phyloP scores from a whole-genome alignment of 495 filamentous ascomycete genomes.

The Penicillium pancosmium region DNA sequence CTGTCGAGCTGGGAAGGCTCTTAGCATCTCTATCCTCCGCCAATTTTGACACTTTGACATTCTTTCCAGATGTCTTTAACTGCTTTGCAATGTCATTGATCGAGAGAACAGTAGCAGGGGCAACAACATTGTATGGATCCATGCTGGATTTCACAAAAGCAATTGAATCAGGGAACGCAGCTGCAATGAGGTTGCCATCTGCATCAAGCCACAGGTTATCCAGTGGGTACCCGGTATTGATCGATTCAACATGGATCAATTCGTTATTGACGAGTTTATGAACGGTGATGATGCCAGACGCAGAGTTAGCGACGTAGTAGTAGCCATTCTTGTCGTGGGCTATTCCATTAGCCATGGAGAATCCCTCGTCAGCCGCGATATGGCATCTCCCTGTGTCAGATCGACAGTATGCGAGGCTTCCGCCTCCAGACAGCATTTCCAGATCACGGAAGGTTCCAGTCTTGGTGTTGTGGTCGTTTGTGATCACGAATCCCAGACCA shows the following conservation, averaged over 20 bases:
- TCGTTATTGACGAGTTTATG: slow-evolving; percentile 23
- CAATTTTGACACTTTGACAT: slow-evolving; percentile 11
- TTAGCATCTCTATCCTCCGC: slow-evolving; percentile 12
- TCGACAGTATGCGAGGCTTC: slow-evolving; percentile 21
- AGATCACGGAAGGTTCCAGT: slow-evolving; percentile 26
- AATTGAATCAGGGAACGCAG: slow-evolving; percentile 28
- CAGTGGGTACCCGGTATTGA: slow-evolving; percentile 30
- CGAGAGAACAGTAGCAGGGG: slow-evolving; percentile 13
- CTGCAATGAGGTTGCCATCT: slow-evolving; percentile 39
- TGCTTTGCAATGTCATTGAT: neutral
- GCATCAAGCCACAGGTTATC: slow-evolving; percentile 44
- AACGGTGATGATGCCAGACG: slow-evolving; percentile 26
- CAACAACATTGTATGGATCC: slow-evolving; percentile 17
- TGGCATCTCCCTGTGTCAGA: slow-evolving; percentile 31
- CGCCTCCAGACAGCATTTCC: slow-evolving; percentile 15
- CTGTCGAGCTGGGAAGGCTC: slow-evolving; percentile 13
- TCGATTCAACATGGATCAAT: slow-evolving; percentile 25
- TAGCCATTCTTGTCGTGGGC: slow-evolving; percentile 27
- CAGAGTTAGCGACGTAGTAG: slow-evolving; percentile 36
- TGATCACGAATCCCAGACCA: slow-evolving; percentile 29
- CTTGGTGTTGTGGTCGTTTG: slow-evolving; percentile 40
- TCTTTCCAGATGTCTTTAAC: too few relatives aligned
- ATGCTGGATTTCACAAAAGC: slow-evolving; percentile 12
- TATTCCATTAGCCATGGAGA: slow-evolving; percentile 38
- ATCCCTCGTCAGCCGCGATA: slow-evolving; percentile 19